These are phyloP conservation scores for Fallopia convolvulus DNA, from an alignment of 148 eudicot species.

Conservation along the genomic window DNA sequence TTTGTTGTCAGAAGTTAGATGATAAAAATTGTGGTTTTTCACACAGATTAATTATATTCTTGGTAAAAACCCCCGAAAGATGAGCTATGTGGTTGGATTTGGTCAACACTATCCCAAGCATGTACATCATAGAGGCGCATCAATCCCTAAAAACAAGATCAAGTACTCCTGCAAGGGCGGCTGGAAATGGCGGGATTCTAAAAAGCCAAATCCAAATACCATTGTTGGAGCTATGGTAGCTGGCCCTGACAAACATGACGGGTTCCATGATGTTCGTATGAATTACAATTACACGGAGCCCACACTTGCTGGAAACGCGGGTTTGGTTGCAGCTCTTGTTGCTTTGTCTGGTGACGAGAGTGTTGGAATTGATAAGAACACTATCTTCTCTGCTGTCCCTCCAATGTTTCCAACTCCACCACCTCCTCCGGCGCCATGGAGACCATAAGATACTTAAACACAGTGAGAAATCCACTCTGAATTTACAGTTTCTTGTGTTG, in stretches of 20 bases:
- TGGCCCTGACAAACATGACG: constrained; percentile 78
- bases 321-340: constrained; percentile 77
- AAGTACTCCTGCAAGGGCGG: constrained; percentile 90
- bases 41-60: constrained; percentile 76
- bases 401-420: constrained; percentile 91
- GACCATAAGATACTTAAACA: constrained; percentile 32
- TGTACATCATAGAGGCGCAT: constrained; percentile 90
- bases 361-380: constrained; percentile 65
- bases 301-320: constrained; percentile 86
- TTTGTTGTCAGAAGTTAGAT: neutral
- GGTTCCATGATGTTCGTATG: constrained; percentile 71
- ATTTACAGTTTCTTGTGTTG: neutral
- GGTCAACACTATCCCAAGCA: constrained; percentile 69
- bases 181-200: constrained; percentile 80
- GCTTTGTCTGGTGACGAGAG: constrained; percentile 63
- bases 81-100: constrained; percentile 86
- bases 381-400: constrained; percentile 84
- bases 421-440: constrained; percentile 93
- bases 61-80: constrained; percentile 75
- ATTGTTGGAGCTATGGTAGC: constrained; percentile 89
- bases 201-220: constrained; percentile 67
- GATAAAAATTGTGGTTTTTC: neutral
- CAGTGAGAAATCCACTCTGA: neutral
- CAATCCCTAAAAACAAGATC: constrained; percentile 80
- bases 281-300: constrained; percentile 95